Conservation (phyloP, 2,329 filamentous ascomycete species). For the Neonectria coccinea region DNA sequence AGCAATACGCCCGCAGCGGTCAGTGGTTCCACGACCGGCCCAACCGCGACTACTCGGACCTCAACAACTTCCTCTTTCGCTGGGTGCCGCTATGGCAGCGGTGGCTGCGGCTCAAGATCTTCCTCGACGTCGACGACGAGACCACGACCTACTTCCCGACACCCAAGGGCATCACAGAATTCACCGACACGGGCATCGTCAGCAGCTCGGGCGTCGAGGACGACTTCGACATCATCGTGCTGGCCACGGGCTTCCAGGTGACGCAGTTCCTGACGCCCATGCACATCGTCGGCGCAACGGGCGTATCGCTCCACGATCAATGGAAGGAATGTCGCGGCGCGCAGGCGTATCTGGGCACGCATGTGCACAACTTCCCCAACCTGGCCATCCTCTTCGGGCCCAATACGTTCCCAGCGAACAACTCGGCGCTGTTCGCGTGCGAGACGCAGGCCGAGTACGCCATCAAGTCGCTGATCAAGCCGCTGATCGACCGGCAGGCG, state of each 20-base stretch:
- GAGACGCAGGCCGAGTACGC: conserved; percentile 46
- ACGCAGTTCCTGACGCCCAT: conserved; percentile 45
- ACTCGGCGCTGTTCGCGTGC: conserved; percentile 44
- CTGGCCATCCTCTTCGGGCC: conserved; percentile 46
- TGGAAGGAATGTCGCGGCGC: conserved; percentile 44
- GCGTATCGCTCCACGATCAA: conserved; percentile 42
- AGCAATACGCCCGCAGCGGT: conserved; percentile 33
- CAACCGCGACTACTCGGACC: conserved; percentile 17
- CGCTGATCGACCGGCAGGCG: conserved; percentile 45
- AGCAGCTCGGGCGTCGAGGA: too few relatives aligned
- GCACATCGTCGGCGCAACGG: conserved; percentile 43
- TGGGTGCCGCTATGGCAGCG: conserved; percentile 19
- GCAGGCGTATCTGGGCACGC: conserved; percentile 48
- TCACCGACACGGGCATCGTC: too few relatives aligned
- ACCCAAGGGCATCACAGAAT: too few relatives aligned
- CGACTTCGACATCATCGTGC: conserved; percentile 45
- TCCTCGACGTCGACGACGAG: conserved; percentile 26
- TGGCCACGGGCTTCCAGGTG: conserved; percentile 46
- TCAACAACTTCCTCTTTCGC: conserved; percentile 23
- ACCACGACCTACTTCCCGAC: conserved; percentile 28
- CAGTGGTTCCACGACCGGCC: conserved; percentile 38
- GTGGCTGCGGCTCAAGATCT: conserved; percentile 24
- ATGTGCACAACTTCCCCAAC: conserved; percentile 49
- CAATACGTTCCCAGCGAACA: conserved; percentile 44
- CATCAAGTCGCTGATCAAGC: conserved; percentile 42